A percentile compares a stretch with the other conserved stretches of the same genome.
These are phyloP conservation scores for Aspergillus latus DNA, from an alignment of 2,329 filamentous ascomycete genomes.

Conservation along the genomic window DNA sequence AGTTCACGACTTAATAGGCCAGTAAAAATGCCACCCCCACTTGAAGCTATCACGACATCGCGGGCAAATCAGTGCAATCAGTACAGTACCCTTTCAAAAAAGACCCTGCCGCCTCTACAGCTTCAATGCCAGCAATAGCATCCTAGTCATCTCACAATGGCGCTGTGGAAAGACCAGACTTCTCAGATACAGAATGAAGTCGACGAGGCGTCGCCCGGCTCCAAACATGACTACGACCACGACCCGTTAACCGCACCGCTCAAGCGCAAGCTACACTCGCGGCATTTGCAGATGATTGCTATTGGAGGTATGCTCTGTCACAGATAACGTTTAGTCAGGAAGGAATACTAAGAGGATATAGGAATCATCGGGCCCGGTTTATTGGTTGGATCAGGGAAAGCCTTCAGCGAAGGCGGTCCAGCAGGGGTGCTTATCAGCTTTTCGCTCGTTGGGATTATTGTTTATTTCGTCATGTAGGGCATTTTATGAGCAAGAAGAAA, in stretches of 20 bases:
- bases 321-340: background rate
- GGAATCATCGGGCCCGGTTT: slow-evolving; percentile 71
- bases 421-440: slow-evolving; percentile 67
- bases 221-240: background rate
- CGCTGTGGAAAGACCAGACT: background rate
- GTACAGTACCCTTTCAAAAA: background rate
- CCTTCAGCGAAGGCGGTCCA: slow-evolving; percentile 63
- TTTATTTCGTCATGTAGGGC: slow-evolving; percentile 71
- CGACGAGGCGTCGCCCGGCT: background rate
- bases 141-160: background rate
- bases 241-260: slow-evolving; percentile 12
- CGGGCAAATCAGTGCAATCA: slow-evolving; percentile 5
- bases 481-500: background rate
- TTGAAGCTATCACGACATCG: slow-evolving; percentile 14
- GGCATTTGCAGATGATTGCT: slow-evolving; percentile 27
- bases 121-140: background rate
- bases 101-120: background rate
- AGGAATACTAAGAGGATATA: slow-evolving; percentile 23
- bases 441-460: slow-evolving; percentile 66
- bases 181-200: slow-evolving; percentile 3
- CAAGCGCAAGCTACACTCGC: slow-evolving; percentile 25
- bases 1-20: too few species aligned
- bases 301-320: slow-evolving; percentile 15
- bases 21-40: slow-evolving; percentile 1
- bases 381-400: slow-evolving; percentile 65